These are phyloP conservation scores for Trypanosoma mega DNA, from an alignment of 208 protist genomes.

Conservation along the genomic window DNA sequence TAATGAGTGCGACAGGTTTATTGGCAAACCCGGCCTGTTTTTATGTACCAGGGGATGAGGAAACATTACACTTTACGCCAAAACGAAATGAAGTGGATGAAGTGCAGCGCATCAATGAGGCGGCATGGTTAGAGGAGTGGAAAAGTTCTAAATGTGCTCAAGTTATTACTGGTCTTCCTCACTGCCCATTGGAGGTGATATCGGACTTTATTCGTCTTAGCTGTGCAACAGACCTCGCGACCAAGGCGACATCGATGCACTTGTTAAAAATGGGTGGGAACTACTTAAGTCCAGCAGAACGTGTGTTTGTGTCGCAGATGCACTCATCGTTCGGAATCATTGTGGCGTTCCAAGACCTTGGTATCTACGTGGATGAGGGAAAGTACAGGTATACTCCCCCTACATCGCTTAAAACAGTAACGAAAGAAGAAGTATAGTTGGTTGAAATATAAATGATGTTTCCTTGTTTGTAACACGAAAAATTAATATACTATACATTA, in stretches of 20 bases:
- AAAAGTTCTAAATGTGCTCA: conserved; percentile 7
- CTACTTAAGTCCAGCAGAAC: conserved; percentile 70
- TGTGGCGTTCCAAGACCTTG: conserved; percentile 43
- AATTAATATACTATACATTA: conserved; percentile 13
- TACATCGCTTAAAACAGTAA: not conserved
- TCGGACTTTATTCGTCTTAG: conserved; percentile 77
- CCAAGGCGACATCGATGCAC: conserved; percentile 66
- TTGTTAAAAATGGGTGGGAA: conserved; percentile 68
- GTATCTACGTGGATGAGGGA: conserved; percentile 30
- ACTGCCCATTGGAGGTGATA: conserved; percentile 68
- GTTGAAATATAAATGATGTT: not conserved
- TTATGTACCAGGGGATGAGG: conserved; percentile 18
- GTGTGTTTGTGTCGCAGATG: conserved; percentile 58
- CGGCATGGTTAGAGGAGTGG: conserved; percentile 3
- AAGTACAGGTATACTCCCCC: conserved; percentile 5
- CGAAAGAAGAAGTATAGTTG: not conserved
- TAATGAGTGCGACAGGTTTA: conserved; percentile 84
- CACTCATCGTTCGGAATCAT: conserved; percentile 59
- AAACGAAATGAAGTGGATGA: not conserved
- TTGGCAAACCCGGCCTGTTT: conserved; percentile 86
- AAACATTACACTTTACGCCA: conserved; percentile 18
- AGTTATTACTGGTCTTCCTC: conserved; percentile 23
- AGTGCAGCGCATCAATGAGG: not conserved
- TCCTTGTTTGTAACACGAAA: conserved; percentile 14
- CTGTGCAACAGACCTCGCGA: conserved; percentile 46